Percentiles rank a stretch among this genome's conserved stretches.
These are phyloP conservation scores for Bacterosira constricta DNA, from an alignment of 108 stramenopile species.

Conservation along the genomic window DNA sequence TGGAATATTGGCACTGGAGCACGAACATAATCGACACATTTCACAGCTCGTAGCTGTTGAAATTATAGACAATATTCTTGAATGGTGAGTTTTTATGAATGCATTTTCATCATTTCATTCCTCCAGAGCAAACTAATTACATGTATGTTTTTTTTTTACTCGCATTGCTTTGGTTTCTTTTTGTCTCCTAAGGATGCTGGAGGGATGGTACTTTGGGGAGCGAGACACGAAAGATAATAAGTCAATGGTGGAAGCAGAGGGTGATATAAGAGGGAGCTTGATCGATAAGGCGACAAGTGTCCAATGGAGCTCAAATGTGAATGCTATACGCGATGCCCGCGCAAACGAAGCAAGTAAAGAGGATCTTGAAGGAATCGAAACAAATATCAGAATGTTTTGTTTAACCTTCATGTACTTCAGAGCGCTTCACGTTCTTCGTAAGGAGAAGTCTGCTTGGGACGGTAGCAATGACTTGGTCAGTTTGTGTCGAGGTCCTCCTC, in stretches of 20 bases:
- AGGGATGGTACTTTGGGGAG: conserved; percentile 48
- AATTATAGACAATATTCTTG: conserved; percentile 22
- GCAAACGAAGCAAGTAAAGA: conserved; percentile 1
- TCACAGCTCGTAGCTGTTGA: conserved; percentile 8
- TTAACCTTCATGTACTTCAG: conserved; percentile 38
- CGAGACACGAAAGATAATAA: conserved; percentile 1
- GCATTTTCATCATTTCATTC: background rate
- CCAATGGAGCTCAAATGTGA: conserved; percentile 22
- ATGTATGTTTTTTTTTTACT: background rate
- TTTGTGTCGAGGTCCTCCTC: background rate
- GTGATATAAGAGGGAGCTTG: conserved; percentile 15
- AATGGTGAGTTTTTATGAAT: conserved; percentile 16
- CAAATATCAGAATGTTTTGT: conserved; percentile 21
- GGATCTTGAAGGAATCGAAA: conserved; percentile 12
- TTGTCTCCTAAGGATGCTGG: conserved; percentile 24
- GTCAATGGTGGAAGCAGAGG: background rate
- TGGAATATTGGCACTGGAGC: conserved; percentile 37
- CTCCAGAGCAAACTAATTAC: background rate
- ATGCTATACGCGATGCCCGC: conserved; percentile 14
- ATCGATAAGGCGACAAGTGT: conserved; percentile 8
- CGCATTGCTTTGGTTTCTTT: background rate
- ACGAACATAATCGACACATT: conserved; percentile 32
- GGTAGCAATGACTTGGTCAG: conserved; percentile 7
- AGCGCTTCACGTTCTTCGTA: conserved; percentile 12
- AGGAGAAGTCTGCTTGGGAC: conserved; percentile 21